Evolutionary conservation across 2,329 filamentous ascomycete genomes (phyloP), one percentile per base, ranked within the genome.

Genomic region (Tympanopsis confertula): DNA sequence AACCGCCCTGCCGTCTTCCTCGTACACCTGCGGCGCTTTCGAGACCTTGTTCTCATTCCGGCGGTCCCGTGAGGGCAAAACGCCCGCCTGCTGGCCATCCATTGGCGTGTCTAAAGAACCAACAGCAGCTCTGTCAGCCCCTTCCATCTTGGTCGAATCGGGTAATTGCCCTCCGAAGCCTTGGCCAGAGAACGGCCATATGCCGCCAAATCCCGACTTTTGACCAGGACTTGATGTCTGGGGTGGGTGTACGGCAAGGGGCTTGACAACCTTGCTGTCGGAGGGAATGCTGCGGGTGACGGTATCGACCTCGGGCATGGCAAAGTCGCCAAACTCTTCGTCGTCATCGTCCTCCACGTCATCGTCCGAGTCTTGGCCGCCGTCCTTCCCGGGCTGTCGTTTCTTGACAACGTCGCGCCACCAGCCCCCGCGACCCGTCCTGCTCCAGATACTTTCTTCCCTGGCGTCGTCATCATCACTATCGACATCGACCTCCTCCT

Each of bases 241-340:
- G 7, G 63, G 57, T 1, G 69, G 70, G 38, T 76, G 69, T 5
- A 75, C 61, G 0, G 69, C 63, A 3, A 74, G 57, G 2, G 73
- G 73, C 45, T 71, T 69, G 39, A 76, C 54, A 2, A 77, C 60
- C n/a, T 54, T 53, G 20, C 51, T 48, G 5, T 44, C 50, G 4
- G 48, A 45, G n/a, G 44, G 38, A 15, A 39, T 12, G 12, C 33
- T 29, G 17, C 40, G 41, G n/a, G 36, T 35, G 20, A 46, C 48
- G 10, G 50, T 45, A 29, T 47, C 42, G 35, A 68, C 60, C 51
- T 78, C 75, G 10, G 76, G 71, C 60, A 82, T 74, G 44, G 74
- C 76, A 46, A 82, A 82, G 41, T 82, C 79, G 13, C 77, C 78
- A 58, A 82, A 74, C 47, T 79, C 77, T 44, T 82, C 75, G 29